Conservation (phyloP, 2,329 filamentous ascomycete genomes). For the Fusarium sp. region DNA sequence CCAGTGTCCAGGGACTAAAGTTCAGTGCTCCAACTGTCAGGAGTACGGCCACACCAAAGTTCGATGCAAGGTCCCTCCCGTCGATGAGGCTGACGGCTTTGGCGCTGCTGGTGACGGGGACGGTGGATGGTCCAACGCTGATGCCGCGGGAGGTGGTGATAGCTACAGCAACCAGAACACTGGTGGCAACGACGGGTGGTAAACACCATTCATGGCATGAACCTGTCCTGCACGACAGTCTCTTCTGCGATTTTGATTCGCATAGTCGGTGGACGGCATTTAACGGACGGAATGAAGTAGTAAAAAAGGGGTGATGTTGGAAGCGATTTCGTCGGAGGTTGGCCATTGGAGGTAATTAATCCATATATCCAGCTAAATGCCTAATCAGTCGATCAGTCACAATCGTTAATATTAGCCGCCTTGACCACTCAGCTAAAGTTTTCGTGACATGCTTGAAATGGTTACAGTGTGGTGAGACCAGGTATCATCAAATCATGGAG, state of each 20-base stretch:
- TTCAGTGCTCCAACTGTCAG: slow-evolving; percentile 52
- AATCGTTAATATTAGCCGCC: background rate
- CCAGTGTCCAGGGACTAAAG: slow-evolving; percentile 49
- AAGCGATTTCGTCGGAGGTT: slow-evolving; percentile 17
- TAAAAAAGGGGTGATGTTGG: background rate
- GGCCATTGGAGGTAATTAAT: background rate
- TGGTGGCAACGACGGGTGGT: slow-evolving; percentile 29
- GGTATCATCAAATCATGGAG: background rate
- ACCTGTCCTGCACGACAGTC: background rate
- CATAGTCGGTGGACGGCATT: background rate
- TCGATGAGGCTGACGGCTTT: slow-evolving; percentile 30
- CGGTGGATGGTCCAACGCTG: slow-evolving; percentile 10
- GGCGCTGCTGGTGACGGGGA: slow-evolving; percentile 1
- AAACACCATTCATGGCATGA: background rate
- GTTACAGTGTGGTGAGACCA: background rate
- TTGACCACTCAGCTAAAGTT: background rate
- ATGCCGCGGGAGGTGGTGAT: background rate
- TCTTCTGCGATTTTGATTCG: background rate
- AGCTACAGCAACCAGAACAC: slow-evolving; percentile 3
- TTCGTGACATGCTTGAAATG: background rate
- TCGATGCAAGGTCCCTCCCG: slow-evolving; percentile 47
- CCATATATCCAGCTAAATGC: background rate
- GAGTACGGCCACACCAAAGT: slow-evolving; percentile 53
- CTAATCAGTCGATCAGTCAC: background rate
- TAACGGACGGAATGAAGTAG: background rate